Evolutionary conservation across 2,329 filamentous ascomycete species (phyloP), one percentile per base, ranked within the genome.

Genomic region (Aspergillus tamarii): DNA sequence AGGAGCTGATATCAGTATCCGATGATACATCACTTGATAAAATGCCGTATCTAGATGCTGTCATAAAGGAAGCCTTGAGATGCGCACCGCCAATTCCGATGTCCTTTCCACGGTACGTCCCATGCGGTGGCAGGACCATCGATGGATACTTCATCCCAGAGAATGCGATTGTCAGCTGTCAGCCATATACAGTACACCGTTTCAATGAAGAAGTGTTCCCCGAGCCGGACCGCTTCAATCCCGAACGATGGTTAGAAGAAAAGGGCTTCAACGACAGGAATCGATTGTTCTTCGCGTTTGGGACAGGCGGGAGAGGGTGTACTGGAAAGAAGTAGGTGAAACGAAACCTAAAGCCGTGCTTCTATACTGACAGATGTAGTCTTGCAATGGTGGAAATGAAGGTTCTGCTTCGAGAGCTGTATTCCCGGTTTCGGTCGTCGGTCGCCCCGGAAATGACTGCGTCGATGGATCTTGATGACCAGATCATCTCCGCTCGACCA

Each of bases 341-440:
- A 6, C 32, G 3, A 23, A 23, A 0, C 7, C 2, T 6, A 45
- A 0, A 8, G 34, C 4, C 46, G 41, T 3, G 23, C 41, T 11
- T 32, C n/a, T 14, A 7, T 63, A 59, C 66, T 67, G 26, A 67
- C 53, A 19, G n/a, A 7, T 41, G 41, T 62, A 86, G 84, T 67
- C 81, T 91, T 61, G 89, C 89, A 0, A 79, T 89, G 57, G 84
- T 84, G 19, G 89, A 91, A 75, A 91, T 91, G 88, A 91, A 89
- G 76, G 84, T 83, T 1, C 72, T 91, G 26, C 79, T 91, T 12
- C 80, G 81, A n/a, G 86, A 86, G 59, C 81, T 91, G 1, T 91
- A 91, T 73, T 84, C 84, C 3, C 77, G 75, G 16, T 90, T 84
- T 62, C 80, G 75, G 30, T 91, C 89, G 0, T 73, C 66, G 1